A percentile compares a stretch with the other conserved stretches of the same genome.
Evolutionary conservation across 805 yeast genomes (phyloP).

Genomic region (Saccharomycopsis babjevae): DNA sequence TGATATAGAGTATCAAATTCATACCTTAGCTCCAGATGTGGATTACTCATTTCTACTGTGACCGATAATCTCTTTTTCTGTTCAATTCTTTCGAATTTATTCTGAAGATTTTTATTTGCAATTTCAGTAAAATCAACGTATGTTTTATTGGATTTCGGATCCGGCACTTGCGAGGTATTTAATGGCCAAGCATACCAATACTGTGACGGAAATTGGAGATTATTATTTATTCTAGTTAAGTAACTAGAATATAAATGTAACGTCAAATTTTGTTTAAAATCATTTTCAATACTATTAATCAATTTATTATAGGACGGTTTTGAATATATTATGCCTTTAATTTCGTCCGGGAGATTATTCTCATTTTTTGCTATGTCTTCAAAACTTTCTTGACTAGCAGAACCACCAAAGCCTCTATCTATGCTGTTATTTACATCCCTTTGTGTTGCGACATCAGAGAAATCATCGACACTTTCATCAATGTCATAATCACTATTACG

Average conservation of each 20-base stretch:
- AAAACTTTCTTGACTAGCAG: not conserved
- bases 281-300: not conserved
- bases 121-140: not conserved
- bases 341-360: not conserved
- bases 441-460: not conserved
- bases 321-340: not conserved
- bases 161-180: not conserved
- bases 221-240: not conserved
- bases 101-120: not conserved
- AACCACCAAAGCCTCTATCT: not conserved
- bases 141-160: not conserved
- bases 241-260: not conserved
- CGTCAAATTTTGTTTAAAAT: not conserved
- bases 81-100: not conserved
- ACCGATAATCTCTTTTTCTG: not conserved
- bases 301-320: not conserved
- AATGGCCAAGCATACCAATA: not conserved
- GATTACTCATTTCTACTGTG: not conserved
- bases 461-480: not conserved
- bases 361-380: not conserved
- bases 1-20: not conserved
- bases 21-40: not conserved
- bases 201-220: not conserved
- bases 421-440: not conserved
- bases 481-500: not conserved